phyloP scores from a whole-genome alignment of 2,329 filamentous ascomycete species.

The Aspergillus flavus region DNA sequence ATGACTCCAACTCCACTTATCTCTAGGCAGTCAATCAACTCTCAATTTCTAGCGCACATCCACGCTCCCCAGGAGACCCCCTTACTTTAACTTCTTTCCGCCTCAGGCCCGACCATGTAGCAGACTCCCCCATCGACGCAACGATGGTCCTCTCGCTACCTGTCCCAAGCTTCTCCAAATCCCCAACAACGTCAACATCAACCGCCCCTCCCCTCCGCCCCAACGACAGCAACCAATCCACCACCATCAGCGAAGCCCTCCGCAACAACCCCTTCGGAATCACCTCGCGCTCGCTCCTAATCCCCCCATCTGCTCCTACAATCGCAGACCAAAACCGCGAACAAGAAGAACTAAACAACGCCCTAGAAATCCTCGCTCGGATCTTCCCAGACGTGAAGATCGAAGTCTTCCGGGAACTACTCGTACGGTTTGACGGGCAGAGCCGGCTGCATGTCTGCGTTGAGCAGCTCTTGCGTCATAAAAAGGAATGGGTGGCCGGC shows the following conservation, averaged over 20 bases:
- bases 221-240: constrained; percentile 28
- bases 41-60: background rate
- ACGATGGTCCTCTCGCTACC: constrained; percentile 44
- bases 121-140: constrained; percentile 18
- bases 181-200: constrained; percentile 22
- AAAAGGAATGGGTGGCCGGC: constrained; percentile 51
- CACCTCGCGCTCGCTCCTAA: constrained; percentile 30
- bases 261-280: constrained; percentile 48
- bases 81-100: background rate
- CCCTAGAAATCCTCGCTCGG: constrained; percentile 42
- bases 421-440: constrained; percentile 49
- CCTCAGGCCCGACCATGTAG: constrained; percentile 35
- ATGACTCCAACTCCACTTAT: background rate
- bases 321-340: constrained; percentile 37
- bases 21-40: background rate
- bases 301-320: constrained; percentile 19
- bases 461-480: constrained; percentile 50
- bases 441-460: constrained; percentile 51
- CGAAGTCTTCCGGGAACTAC: constrained; percentile 52
- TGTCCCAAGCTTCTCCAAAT: constrained; percentile 39
- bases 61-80: background rate
- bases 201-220: constrained; percentile 29
- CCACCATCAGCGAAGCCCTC: constrained; percentile 47
- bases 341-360: constrained; percentile 45
- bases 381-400: constrained; percentile 51